A percentile compares a stretch with the other conserved stretches of the same genome.
Evolutionary conservation across 2,329 filamentous ascomycete species (phyloP).

Genomic region (Pyricularia sp.): DNA sequence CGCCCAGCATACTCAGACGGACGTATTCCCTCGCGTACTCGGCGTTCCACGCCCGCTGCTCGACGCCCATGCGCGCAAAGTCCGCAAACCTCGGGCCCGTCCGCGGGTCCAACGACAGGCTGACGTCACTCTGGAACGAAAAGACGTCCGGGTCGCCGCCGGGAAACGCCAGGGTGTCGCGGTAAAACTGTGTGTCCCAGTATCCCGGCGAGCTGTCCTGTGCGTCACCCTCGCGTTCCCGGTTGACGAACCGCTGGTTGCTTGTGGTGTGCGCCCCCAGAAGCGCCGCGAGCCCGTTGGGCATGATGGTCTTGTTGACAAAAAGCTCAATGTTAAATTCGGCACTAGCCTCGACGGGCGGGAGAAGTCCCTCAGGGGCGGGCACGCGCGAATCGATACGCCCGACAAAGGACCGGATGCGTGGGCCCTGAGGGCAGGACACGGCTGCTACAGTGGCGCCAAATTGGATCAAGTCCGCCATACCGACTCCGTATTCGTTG

Average conservation of each 20-base stretch:
- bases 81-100: conserved; percentile 22
- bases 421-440: conserved; percentile 36
- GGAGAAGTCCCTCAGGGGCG: conserved; percentile 30
- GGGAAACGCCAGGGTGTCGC: conserved; percentile 18
- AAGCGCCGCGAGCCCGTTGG: conserved; percentile 36
- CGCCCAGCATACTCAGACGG: conserved; percentile 38
- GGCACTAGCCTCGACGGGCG: conserved; percentile 24
- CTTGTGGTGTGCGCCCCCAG: conserved; percentile 39
- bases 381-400: conserved; percentile 27
- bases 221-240: conserved; percentile 19
- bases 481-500: conserved; percentile 24
- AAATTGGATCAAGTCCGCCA: conserved; percentile 40
- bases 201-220: conserved; percentile 33
- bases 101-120: conserved; percentile 22
- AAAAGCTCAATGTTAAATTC: conserved; percentile 32
- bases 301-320: conserved; percentile 32
- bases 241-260: conserved; percentile 30
- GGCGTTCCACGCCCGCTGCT: conserved; percentile 14
- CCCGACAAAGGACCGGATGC: conserved; percentile 32
- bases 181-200: conserved; percentile 38
- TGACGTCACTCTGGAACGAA: conserved; percentile 27
- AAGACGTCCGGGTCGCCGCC: conserved; percentile 15
- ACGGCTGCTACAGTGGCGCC: conserved; percentile 31
- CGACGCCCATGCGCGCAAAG: conserved; percentile 18
- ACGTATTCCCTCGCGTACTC: conserved; percentile 37